Evolutionary conservation across 2,329 filamentous ascomycete species (phyloP).

Genomic region (Penicillium rolfsii): DNA sequence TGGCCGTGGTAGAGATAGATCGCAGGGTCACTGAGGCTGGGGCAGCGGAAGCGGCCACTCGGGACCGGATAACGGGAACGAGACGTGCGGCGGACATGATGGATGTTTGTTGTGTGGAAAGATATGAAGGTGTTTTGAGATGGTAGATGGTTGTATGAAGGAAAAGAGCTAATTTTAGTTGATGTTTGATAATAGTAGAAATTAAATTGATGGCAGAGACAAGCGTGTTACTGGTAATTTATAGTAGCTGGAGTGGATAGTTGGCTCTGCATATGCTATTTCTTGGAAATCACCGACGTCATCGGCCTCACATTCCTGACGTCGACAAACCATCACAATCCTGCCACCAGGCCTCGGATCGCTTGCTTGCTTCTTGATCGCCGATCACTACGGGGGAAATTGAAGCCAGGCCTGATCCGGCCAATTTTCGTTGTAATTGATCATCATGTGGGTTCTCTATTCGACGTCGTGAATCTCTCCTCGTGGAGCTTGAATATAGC

Average conservation of each 20-base stretch:
- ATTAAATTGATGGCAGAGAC: no score
- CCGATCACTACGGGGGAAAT: not conserved
- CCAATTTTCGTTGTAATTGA: not conserved
- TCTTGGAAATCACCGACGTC: constrained; percentile 24
- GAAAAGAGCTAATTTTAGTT: not conserved
- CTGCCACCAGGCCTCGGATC: constrained; percentile 2
- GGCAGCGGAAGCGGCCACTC: constrained; percentile 20
- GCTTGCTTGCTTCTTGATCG: not conserved
- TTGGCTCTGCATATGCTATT: constrained; percentile 13
- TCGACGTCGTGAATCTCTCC: not conserved
- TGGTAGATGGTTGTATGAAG: constrained; percentile 2
- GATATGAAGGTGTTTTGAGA: not conserved
- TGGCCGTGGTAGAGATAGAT: constrained; percentile 57
- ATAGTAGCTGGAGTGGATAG: constrained; percentile 13
- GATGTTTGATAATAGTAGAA: not conserved
- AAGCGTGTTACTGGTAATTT: not conserved
- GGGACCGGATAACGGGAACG: constrained; percentile 31
- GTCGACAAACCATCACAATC: constrained; percentile 31
- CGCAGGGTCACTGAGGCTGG: constrained; percentile 26
- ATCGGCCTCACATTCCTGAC: constrained; percentile 30
- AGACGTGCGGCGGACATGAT: constrained; percentile 37
- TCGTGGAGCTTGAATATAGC: not conserved
- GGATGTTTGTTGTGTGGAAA: not conserved
- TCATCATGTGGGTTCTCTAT: not conserved
- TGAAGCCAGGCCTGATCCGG: not conserved